Evolutionary conservation across 2,329 filamentous ascomycete species (phyloP), one percentile per base, ranked within the genome.

Genomic region (Calonectria crousiana): DNA sequence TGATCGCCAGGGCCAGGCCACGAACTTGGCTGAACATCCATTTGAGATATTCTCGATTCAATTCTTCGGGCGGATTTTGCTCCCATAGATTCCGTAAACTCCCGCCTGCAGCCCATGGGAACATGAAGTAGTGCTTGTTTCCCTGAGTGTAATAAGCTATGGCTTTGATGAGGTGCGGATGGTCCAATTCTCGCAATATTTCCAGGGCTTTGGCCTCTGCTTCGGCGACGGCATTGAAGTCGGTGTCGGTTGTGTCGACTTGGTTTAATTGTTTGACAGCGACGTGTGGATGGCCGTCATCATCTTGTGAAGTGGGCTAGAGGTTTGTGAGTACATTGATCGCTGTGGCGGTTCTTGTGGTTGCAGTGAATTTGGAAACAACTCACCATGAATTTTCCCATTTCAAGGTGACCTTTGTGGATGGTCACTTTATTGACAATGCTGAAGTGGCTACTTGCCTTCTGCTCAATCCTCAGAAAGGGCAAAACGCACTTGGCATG

Each of bases 71-170:
- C 26, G 49, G 23, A 5, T 32, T 30, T 0, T 2, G 32, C n/a
- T 49, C 4, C 76, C 76, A 78, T 6, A 77, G 32, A 30, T 78
- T 71, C 32, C 75, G 71, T 1, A 78, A n/a, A 10, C 30, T 78
- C 0, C 76, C 76, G 0, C 71, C 75, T 4, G 77, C 11, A 18
- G 75, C 74, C 75, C 75, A 78, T 26, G 77, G 75, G 13, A 71
- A 75, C 56, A 78, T 28, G 5, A 78, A 77, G 20, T 69, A 76
- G 11, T 72, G 49, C 5, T 38, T 68, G 2, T 52, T 34, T 0
- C 44, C 52, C 0, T 36, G 47, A 6, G 44, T 77, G 9, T 77
- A 77, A 26, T 76, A 72, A 10, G 73, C 72, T 0, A 73, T 74
- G 3, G 60, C 58, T 23, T 52, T 69, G 16, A 77, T 70, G 14